Evolutionary conservation across 1,139 yeast species (phyloP).

Genomic region (Candida dubliniensis): DNA sequence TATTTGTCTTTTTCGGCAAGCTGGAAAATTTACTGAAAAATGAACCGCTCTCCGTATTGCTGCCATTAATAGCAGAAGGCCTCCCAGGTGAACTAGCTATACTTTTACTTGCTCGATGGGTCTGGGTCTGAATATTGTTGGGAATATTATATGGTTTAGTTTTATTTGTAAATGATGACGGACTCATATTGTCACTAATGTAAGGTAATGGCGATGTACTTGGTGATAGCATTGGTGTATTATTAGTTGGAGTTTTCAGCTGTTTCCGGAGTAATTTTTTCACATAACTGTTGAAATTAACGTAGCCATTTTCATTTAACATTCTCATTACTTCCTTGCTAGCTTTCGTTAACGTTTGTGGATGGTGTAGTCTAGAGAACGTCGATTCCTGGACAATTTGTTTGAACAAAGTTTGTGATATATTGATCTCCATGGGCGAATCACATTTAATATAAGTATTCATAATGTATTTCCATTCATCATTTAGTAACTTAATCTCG

Average conservation of each 20-base stretch:
- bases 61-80: not conserved
- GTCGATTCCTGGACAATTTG: constrained; percentile 31
- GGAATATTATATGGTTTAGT: constrained; percentile 3
- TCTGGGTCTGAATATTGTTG: not conserved
- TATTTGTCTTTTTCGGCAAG: constrained; percentile 1
- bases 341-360: constrained; percentile 39
- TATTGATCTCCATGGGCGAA: constrained; percentile 47
- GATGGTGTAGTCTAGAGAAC: constrained; percentile 34
- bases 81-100: not conserved
- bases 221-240: not conserved
- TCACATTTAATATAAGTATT: constrained; percentile 29
- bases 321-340: constrained; percentile 44
- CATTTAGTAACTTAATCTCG: constrained; percentile 13
- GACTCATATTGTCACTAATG: constrained; percentile 1
- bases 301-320: constrained; percentile 47
- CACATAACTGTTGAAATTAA: constrained; percentile 15
- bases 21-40: not conserved
- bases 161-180: not conserved
- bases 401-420: constrained; percentile 35
- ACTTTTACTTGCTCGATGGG: not conserved
- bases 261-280: constrained; percentile 4
- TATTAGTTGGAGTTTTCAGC: not conserved
- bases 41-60: not conserved
- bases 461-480: constrained; percentile 34
- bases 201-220: not conserved